A percentile compares a stretch with the other conserved stretches of the same genome.
phyloP scores from a whole-genome alignment of 495 filamentous ascomycete species.

The Trichocladium antarcticum region DNA sequence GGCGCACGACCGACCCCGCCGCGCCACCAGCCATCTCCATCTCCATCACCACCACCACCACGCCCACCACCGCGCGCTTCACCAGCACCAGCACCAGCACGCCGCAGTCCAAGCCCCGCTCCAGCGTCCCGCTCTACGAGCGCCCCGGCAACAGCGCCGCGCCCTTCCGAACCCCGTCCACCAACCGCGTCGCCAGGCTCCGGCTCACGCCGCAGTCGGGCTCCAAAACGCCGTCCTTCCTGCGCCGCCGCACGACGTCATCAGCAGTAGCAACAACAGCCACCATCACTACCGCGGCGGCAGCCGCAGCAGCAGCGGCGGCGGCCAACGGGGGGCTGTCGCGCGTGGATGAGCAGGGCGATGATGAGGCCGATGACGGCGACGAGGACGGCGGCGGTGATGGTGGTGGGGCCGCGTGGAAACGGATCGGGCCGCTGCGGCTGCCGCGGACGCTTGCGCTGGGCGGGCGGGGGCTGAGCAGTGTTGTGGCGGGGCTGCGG shows the following conservation, averaged over 20 bases:
- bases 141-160: conserved; percentile 39
- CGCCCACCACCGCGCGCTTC: conserved; percentile 31
- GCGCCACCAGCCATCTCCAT: background rate
- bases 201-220: conserved; percentile 32
- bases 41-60: background rate
- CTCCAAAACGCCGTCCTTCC: conserved; percentile 58
- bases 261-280: background rate
- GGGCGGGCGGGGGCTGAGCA: conserved; percentile 61
- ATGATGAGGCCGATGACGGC: conserved; percentile 10
- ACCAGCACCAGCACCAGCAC: conserved; percentile 1
- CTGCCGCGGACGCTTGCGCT: conserved; percentile 48
- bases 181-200: conserved; percentile 13
- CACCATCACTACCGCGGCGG: conserved; percentile 14
- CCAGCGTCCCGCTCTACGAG: conserved; percentile 42
- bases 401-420: conserved; percentile 30
- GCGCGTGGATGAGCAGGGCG: conserved; percentile 39
- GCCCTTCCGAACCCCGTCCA: conserved; percentile 31
- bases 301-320: background rate
- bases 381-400: conserved; percentile 19
- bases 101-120: conserved; percentile 48
- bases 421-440: conserved; percentile 38
- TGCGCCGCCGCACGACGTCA: conserved; percentile 40
- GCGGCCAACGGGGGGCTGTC: conserved; percentile 25
- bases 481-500: conserved; percentile 63
- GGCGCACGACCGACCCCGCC: background rate